Evolutionary conservation across 768 basidiomycete species (phyloP).

Genomic region (Russula olivacea): DNA sequence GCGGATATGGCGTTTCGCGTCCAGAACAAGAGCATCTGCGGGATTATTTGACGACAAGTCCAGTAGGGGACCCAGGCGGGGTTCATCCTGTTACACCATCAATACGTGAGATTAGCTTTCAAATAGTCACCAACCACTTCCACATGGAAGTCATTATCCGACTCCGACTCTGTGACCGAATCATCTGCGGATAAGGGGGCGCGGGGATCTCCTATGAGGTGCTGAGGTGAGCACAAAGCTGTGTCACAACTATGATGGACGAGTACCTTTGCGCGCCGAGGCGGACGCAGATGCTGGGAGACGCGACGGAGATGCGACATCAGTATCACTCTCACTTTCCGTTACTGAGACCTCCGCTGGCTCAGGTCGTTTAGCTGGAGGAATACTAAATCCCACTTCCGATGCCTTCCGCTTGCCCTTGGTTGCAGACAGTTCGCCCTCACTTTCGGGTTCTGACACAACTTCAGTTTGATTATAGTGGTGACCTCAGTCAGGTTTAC

Average conservation of each 20-base stretch:
- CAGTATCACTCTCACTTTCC: constrained; percentile 19
- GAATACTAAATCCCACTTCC: constrained; percentile 14
- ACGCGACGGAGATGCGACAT: not conserved
- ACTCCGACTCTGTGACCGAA: constrained; percentile 46
- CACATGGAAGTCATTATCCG: constrained; percentile 28
- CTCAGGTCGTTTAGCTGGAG: constrained; percentile 11
- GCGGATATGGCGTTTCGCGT: constrained; percentile 39
- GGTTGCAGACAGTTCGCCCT: constrained; percentile 2
- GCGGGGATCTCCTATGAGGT: constrained; percentile 11
- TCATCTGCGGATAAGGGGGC: constrained; percentile 28
- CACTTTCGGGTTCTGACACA: constrained; percentile 31
- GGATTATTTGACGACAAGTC: constrained; percentile 36
- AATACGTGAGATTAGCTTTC: not conserved
- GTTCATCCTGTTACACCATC: not conserved
- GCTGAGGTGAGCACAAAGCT: not conserved
- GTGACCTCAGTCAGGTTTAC: constrained; percentile 7
- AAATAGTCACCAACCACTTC: constrained; percentile 12
- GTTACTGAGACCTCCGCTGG: constrained; percentile 8
- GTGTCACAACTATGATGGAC: not conserved
- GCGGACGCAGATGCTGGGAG: not conserved
- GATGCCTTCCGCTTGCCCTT: constrained; percentile 16
- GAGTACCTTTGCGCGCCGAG: not conserved
- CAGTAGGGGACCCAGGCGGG: constrained; percentile 34
- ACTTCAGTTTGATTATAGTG: not conserved
- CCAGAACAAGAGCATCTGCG: constrained; percentile 47